Evolutionary conservation across 2,329 filamentous ascomycete genomes (phyloP).

Genomic region (Blastomyces silverae): DNA sequence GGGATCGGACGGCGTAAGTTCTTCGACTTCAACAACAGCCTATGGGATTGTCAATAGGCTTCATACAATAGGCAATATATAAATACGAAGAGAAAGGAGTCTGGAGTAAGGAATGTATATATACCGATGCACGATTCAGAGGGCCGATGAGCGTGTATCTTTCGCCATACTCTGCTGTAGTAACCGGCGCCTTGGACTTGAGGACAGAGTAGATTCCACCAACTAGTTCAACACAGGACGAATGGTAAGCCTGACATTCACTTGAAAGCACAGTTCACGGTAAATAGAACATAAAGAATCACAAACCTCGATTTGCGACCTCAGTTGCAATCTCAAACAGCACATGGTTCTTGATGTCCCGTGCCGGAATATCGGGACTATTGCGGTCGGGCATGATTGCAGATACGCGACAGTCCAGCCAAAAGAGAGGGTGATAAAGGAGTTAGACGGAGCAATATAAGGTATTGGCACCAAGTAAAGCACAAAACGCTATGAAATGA

Average conservation of each 20-base stretch:
- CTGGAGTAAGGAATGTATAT: slow-evolving; percentile 4
- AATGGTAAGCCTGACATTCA: slow-evolving; percentile 15
- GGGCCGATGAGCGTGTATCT: slow-evolving; percentile 93
- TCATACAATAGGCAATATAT: background rate
- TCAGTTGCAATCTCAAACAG: slow-evolving; percentile 97
- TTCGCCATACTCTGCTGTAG: slow-evolving; percentile 96
- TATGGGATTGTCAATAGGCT: slow-evolving; percentile 32
- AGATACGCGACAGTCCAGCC: slow-evolving; percentile 25
- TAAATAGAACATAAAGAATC: slow-evolving; percentile 20
- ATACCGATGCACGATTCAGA: slow-evolving; percentile 80
- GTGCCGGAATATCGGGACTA: slow-evolving; percentile 45
- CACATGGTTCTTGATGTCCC: slow-evolving; percentile 88
- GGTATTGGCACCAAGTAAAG: background rate
- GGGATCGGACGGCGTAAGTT: slow-evolving; percentile 74
- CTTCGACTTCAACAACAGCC: slow-evolving; percentile 97
- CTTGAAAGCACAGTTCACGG: background rate
- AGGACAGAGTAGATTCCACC: slow-evolving; percentile 98
- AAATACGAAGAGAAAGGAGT: background rate
- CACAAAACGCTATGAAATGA: background rate
- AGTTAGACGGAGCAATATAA: background rate
- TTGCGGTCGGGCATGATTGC: slow-evolving; percentile 41
- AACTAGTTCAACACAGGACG: slow-evolving; percentile 49
- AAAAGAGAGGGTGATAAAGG: slow-evolving; percentile 20
- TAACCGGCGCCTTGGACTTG: slow-evolving; percentile 97
- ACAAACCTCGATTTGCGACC: slow-evolving; percentile 81